These are phyloP conservation scores for Chlamydomonas schloesseri DNA, from an alignment of 139 green algal genomes.

Conservation along the genomic window DNA sequence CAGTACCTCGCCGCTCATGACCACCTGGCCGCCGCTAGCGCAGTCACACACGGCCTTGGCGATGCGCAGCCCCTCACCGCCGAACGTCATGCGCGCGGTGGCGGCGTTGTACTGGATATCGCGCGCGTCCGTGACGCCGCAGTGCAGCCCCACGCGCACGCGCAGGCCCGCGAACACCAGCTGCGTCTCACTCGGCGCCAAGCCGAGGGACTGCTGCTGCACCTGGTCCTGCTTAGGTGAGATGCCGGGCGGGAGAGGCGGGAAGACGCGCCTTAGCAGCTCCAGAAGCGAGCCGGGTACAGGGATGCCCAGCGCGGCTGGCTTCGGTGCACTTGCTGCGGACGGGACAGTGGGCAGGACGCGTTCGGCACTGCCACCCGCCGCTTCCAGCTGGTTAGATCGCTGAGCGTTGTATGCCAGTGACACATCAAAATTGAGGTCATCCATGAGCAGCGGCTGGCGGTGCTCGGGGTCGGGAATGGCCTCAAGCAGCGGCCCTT, in stretches of 20 bases:
- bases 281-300: not conserved
- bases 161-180: conserved; percentile 10
- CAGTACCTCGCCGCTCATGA: conserved; percentile 21
- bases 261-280: not conserved
- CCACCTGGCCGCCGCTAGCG: conserved; percentile 7
- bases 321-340: not conserved
- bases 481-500: too few relatives aligned
- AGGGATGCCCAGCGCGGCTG: not conserved
- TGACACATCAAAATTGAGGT: too few relatives aligned
- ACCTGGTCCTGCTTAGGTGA: not conserved
- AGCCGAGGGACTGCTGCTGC: too few relatives aligned
- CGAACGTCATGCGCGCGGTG: conserved; percentile 5
- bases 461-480: too few relatives aligned
- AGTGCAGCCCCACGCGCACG: not conserved
- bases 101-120: conserved; percentile 10
- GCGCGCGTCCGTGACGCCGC: not conserved
- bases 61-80: not conserved
- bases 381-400: not conserved
- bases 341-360: not conserved
- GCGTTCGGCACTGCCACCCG: not conserved
- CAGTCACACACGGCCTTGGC: conserved; percentile 1
- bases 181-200: not conserved
- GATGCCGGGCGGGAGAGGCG: not conserved
- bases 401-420: too few relatives aligned
- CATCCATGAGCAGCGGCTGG: too few relatives aligned